These are phyloP conservation scores for Leucosporidium scottii DNA, from an alignment of 768 basidiomycete genomes.

Conservation along the genomic window DNA sequence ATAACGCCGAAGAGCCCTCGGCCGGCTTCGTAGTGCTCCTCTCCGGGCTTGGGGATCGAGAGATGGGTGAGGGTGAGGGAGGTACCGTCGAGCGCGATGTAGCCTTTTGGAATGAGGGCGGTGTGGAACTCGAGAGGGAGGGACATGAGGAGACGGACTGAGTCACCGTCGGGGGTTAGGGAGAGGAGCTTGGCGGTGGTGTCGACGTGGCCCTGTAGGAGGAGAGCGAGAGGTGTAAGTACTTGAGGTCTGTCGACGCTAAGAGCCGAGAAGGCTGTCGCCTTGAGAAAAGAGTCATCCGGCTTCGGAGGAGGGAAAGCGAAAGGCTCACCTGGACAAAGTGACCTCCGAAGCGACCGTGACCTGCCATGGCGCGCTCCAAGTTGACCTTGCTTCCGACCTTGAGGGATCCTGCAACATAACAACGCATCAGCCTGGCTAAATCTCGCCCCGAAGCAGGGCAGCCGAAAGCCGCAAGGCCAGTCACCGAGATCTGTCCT, in stretches of 20 bases:
- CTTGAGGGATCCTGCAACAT: slow-evolving; percentile 58
- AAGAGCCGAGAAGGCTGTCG: background rate
- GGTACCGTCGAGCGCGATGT: slow-evolving; percentile 86
- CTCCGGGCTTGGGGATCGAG: slow-evolving; percentile 47
- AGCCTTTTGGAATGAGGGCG: slow-evolving; percentile 81
- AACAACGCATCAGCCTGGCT: background rate
- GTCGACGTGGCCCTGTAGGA: slow-evolving; percentile 79
- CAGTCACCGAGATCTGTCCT: slow-evolving; percentile 78
- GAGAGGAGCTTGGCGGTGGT: slow-evolving; percentile 69
- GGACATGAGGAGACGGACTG: slow-evolving; percentile 73
- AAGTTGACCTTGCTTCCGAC: slow-evolving; percentile 78
- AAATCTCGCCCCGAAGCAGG: background rate
- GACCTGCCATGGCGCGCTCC: slow-evolving; percentile 88
- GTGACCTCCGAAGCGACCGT: slow-evolving; percentile 90
- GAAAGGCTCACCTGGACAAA: slow-evolving; percentile 72
- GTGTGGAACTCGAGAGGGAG: slow-evolving; percentile 47
- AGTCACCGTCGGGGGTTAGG: slow-evolving; percentile 70
- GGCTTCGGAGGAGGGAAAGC: background rate
- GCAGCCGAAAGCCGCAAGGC: too few relatives aligned
- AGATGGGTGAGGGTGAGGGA: slow-evolving; percentile 85
- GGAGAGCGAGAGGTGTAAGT: background rate
- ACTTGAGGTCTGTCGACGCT: too few relatives aligned
- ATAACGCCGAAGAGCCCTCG: slow-evolving; percentile 69
- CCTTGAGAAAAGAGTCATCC: too few relatives aligned
- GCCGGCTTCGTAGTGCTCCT: slow-evolving; percentile 32